Conservation (phyloP, 106 monocot species). For the Narthecium ossifragum region DNA sequence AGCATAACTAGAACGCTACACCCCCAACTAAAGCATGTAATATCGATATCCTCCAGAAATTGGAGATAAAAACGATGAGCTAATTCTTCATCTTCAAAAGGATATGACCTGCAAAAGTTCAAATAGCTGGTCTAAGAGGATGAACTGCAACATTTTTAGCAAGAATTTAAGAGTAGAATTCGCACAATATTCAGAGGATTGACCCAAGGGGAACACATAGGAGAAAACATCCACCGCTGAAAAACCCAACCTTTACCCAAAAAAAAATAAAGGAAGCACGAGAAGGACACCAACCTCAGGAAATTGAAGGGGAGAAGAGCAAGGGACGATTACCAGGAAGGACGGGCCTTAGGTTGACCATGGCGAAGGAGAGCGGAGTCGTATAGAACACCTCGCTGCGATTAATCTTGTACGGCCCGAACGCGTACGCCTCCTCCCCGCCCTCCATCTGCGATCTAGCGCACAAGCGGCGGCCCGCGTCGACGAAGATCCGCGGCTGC, state of each 20-base stretch:
- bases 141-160: too few species aligned
- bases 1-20: too few species aligned
- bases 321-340: constrained; percentile 37
- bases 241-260: too few species aligned
- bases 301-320: too few species aligned
- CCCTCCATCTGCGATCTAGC: constrained; percentile 12
- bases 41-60: neutral
- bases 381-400: constrained; percentile 57
- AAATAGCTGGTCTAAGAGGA: too few species aligned
- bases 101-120: constrained; percentile 64
- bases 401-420: constrained; percentile 73
- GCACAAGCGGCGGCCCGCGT: constrained; percentile 6
- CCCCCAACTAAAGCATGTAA: neutral
- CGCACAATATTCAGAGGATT: too few species aligned
- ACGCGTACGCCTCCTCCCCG: constrained; percentile 20
- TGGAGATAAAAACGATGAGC: neutral
- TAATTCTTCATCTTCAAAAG: constrained; percentile 13
- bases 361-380: constrained; percentile 46
- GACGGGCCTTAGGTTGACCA: constrained; percentile 68
- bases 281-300: too few species aligned
- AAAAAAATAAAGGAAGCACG: too few species aligned
- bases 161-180: too few species aligned
- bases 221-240: too few species aligned
- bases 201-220: too few species aligned
- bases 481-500: neutral